A percentile compares a stretch with the other conserved stretches of the same genome.
phyloP scores from a whole-genome alignment of 139 green algal species.

The Micractinium sp. region DNA sequence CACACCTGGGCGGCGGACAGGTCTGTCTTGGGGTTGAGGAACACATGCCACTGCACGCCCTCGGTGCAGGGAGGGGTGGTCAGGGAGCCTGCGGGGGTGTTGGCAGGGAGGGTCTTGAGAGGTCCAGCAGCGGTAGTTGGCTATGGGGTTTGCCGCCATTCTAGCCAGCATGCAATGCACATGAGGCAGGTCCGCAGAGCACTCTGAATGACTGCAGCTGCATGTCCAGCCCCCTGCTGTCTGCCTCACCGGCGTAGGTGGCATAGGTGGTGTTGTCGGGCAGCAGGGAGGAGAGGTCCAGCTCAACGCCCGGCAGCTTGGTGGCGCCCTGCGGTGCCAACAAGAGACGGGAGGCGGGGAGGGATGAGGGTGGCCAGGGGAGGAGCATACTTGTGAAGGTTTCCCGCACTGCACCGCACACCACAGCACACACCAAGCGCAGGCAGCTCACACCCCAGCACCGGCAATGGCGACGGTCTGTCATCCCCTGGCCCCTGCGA shows the following conservation, averaged over 20 bases:
- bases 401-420: no score
- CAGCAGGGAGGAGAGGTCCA: not conserved
- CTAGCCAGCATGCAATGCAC: not conserved
- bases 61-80: not conserved
- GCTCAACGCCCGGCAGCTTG: no score
- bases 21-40: not conserved
- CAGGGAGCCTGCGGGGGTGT: not conserved
- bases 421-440: no score
- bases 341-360: no score
- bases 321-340: no score
- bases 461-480: no score
- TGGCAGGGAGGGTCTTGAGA: not conserved
- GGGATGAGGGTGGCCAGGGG: no score
- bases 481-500: no score
- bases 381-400: no score
- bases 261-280: not conserved
- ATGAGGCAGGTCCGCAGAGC: not conserved
- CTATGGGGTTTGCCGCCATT: not conserved
- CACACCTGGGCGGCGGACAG: conserved; percentile 3
- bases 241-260: not conserved
- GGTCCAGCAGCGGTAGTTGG: not conserved
- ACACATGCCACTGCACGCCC: conserved; percentile 4
- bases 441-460: no score
- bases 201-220: not conserved
- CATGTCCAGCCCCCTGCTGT: no score